A percentile compares a stretch with the other conserved stretches of the same genome.
phyloP scores from a whole-genome alignment of 306 rosid genomes.

The Acacia acuminata region DNA sequence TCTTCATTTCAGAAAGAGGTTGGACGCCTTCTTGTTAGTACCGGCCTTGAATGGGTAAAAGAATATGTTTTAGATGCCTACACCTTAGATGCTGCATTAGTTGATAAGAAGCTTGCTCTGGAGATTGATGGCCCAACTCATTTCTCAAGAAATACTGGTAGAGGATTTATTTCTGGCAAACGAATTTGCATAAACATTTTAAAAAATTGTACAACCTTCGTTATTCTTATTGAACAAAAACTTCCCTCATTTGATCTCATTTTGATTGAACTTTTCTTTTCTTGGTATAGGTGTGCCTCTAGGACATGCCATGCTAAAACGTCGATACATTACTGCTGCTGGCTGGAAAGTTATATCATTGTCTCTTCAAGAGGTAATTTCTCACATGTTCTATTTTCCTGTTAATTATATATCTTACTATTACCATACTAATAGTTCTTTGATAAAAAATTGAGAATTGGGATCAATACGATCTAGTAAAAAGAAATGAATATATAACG shows the following conservation, averaged over 20 bases:
- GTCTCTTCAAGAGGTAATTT: conserved; percentile 73
- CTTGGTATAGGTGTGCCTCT: conserved; percentile 63
- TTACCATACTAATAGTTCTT: not conserved
- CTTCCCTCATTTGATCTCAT: conserved; percentile 2
- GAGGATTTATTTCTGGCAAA: not conserved
- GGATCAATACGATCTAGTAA: not conserved
- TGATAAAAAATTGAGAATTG: not conserved
- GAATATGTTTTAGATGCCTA: conserved; percentile 76
- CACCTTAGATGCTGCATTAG: conserved; percentile 77
- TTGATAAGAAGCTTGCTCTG: conserved; percentile 80
- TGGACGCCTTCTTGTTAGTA: conserved; percentile 75
- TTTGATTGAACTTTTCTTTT: not conserved
- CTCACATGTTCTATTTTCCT: conserved; percentile 11
- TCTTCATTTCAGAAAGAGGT: conserved; percentile 90
- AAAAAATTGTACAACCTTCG: not conserved
- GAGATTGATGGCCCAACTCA: conserved; percentile 99
- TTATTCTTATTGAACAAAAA: not conserved
- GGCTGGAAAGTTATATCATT: conserved; percentile 84
- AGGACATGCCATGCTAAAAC: conserved; percentile 86
- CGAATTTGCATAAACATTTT: conserved; percentile 8
- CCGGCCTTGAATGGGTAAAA: conserved; percentile 81
- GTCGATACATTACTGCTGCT: conserved; percentile 71
- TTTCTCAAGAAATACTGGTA: conserved; percentile 95
- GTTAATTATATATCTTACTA: not conserved
- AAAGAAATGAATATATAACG: not conserved